Percentiles rank a stretch among this genome's conserved stretches.
These are phyloP conservation scores for Trichophaea hybrida DNA, from an alignment of 2,329 filamentous ascomycete species.

Conservation along the genomic window DNA sequence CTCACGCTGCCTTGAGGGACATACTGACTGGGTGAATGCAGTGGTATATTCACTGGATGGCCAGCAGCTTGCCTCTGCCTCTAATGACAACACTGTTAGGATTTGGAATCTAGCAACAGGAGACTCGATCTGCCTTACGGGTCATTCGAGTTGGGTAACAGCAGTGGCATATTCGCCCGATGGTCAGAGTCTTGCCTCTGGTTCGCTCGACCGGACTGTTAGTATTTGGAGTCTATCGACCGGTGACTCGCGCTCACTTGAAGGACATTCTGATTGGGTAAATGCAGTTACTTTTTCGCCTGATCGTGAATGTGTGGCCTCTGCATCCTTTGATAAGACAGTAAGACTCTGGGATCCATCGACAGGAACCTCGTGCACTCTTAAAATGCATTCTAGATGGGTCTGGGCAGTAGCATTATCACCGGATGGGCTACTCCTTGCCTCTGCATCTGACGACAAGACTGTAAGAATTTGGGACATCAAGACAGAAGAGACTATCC, in stretches of 20 bases:
- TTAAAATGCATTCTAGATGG: conserved; percentile 11
- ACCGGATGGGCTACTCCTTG: conserved; percentile 71
- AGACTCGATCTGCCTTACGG: conserved; percentile 65
- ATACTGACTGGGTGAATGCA: conserved; percentile 86
- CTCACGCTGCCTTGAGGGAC: conserved; percentile 38
- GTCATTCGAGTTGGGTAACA: conserved; percentile 80
- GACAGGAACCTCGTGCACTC: conserved; percentile 41
- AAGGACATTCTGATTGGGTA: conserved; percentile 88
- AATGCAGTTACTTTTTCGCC: conserved; percentile 77
- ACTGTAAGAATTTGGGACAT: not conserved
- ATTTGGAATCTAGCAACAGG: conserved; percentile 82
- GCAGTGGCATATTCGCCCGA: conserved; percentile 72
- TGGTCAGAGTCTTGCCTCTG: conserved; percentile 69
- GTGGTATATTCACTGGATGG: conserved; percentile 82
- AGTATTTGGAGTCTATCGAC: conserved; percentile 19
- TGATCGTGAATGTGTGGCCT: conserved; percentile 76
- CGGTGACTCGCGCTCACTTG: conserved; percentile 17
- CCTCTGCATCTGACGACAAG: conserved; percentile 46
- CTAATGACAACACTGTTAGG: conserved; percentile 86
- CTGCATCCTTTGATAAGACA: conserved; percentile 76
- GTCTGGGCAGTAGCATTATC: conserved; percentile 54
- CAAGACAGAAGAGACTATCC: not conserved
- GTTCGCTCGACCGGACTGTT: conserved; percentile 38
- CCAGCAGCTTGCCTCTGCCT: conserved; percentile 66
- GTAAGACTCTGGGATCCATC: conserved; percentile 75